Conservation (phyloP, 805 yeast genomes). For the Clavispora vitiphila region DNA sequence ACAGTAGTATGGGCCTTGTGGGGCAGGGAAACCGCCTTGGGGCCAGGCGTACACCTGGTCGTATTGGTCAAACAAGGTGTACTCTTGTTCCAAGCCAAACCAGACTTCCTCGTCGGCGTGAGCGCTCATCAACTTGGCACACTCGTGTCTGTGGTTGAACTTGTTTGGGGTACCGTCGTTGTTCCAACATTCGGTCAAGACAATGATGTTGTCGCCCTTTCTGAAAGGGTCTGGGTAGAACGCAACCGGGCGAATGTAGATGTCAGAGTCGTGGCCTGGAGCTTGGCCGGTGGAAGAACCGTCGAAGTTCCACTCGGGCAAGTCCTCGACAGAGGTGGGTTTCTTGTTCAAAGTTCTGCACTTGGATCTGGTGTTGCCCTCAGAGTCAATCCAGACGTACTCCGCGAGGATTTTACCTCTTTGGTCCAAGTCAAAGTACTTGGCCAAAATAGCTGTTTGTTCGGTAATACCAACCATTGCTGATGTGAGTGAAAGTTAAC, state of each 20-base stretch:
- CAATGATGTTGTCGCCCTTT: constrained; percentile 94
- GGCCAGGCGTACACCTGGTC: constrained; percentile 98
- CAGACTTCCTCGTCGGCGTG: constrained; percentile 81
- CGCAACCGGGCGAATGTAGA: constrained; percentile 93
- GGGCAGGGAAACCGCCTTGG: constrained; percentile 99
- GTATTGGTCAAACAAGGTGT: constrained; percentile 88
- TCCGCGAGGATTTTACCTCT: constrained; percentile 87
- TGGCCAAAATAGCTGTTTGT: constrained; percentile 76
- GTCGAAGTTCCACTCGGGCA: constrained; percentile 99
- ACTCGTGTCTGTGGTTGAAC: constrained; percentile 96
- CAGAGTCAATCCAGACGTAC: constrained; percentile 96
- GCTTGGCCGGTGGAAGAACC: constrained; percentile 99
- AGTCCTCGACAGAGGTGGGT: constrained; percentile 71
- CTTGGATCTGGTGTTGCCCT: constrained; percentile 88
- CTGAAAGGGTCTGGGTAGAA: constrained; percentile 96
- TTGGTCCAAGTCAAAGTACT: constrained; percentile 81
- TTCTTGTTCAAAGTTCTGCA: constrained; percentile 76
- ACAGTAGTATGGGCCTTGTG: constrained; percentile 99
- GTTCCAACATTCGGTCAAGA: constrained; percentile 95
- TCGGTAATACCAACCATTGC: constrained; percentile 41
- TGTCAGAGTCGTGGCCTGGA: constrained; percentile 95
- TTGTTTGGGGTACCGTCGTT: constrained; percentile 99
- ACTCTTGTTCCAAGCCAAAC: constrained; percentile 99
- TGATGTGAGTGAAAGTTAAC: background rate
- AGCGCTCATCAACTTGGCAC: constrained; percentile 91